Evolutionary conservation across 202 grass and related monocot genomes (phyloP), one percentile per base, ranked within the genome.

Genomic region (Tripidium arundinaceum): DNA sequence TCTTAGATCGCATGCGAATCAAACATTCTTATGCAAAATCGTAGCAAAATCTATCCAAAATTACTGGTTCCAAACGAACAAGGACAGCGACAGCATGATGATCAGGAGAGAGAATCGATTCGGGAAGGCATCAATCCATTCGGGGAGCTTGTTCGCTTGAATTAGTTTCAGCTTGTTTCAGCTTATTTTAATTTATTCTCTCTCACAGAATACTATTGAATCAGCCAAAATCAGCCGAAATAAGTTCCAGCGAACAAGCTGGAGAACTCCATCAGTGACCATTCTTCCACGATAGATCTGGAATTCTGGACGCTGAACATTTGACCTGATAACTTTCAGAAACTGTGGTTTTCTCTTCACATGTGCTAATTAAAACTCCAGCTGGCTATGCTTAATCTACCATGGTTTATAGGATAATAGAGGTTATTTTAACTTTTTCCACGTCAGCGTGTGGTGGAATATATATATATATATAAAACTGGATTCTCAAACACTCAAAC

Each of bases 401-500:
- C 65, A 62, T 19, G 58, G 22, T 87, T 39, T 19, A 29, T 52
- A 14, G 26, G 81, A 67, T 43, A 74, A 45, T 38, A 55, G 7
- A 22, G 43, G n/a, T 0, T 1, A 11, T 40, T 33, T n/a, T 33
- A 16, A 26, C 1, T 9, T 31, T 52, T 67, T 81, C 83, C 90
- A 82, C 78, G 83, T 86, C 83, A 72, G 73, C 5, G 29, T 38
- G 22, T 54, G 4, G 2, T 68, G 66, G 4, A 24, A 58, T 60
- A 9, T 36, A n/a, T n/a, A n/a, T n/a, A n/a, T 7, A 9, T 58
- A 74, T 19, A 40, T 21, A 9, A 9, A 49, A 72, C 6, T 37
- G 70, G 79, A 87, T 84, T n/a, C n/a, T n/a, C n/a, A n/a, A n/a
- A n/a, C n/a, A n/a, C n/a, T n/a, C 28, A 29, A 34, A 73, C 16